These are phyloP conservation scores for Candolleomyces efflorescens DNA, from an alignment of 768 basidiomycete species.

Conservation along the genomic window DNA sequence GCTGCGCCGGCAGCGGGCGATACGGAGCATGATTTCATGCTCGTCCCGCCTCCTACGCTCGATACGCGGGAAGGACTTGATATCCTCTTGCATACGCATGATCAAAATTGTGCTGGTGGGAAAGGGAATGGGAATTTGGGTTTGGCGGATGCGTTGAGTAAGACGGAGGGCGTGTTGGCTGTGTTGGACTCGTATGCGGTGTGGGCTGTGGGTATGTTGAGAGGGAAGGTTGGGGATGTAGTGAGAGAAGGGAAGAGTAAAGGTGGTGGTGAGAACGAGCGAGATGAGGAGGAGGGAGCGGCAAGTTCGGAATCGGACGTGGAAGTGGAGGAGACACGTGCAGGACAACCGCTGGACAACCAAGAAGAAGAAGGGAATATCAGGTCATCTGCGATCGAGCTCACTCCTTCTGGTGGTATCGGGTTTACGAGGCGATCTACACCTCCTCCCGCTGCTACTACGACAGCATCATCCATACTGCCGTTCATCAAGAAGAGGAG, in stretches of 20 bases:
- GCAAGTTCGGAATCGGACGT: background rate
- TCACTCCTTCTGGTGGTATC: background rate
- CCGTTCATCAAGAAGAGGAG: background rate
- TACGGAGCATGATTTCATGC: background rate
- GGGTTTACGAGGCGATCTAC: background rate
- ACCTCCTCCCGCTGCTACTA: background rate
- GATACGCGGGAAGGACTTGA: background rate
- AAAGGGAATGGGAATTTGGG: background rate
- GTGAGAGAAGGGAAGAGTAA: background rate
- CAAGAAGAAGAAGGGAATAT: background rate
- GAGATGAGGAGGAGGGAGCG: slow-evolving; percentile 1
- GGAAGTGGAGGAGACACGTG: background rate
- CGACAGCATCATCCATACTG: background rate
- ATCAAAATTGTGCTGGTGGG: background rate
- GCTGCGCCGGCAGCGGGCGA: background rate
- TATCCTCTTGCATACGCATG: background rate
- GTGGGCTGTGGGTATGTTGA: slow-evolving; percentile 3
- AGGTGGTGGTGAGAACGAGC: background rate
- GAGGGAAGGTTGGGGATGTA: background rate
- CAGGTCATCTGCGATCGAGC: background rate
- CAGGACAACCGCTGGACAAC: background rate
- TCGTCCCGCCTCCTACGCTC: background rate
- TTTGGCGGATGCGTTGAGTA: background rate
- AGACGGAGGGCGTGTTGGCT: background rate
- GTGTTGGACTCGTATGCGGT: slow-evolving; percentile 1